Evolutionary conservation across 2,329 filamentous ascomycete species (phyloP).

Genomic region (Penicillium sp.): DNA sequence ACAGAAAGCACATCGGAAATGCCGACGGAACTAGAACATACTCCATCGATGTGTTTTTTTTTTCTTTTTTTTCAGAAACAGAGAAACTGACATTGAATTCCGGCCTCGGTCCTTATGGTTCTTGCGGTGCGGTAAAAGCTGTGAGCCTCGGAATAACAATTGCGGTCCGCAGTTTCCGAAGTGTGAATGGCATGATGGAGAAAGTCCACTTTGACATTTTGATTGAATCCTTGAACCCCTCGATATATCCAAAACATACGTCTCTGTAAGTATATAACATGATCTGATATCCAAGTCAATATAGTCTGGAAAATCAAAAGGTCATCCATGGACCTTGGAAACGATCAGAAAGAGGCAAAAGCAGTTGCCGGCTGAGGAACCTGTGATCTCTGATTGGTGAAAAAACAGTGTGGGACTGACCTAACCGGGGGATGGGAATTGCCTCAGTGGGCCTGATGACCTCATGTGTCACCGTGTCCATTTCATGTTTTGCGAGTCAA

Average conservation of each 20-base stretch:
- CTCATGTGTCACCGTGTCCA: conserved; percentile 3
- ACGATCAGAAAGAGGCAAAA: background rate
- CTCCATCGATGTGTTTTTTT: background rate
- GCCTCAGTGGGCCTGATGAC: conserved; percentile 5
- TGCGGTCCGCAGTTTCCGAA: conserved; percentile 5
- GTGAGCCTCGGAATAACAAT: conserved; percentile 10
- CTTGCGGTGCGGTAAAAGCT: background rate
- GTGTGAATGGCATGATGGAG: background rate
- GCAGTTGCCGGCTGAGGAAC: conserved; percentile 15
- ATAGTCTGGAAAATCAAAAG: background rate
- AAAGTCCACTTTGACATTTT: background rate
- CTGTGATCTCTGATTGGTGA: conserved; percentile 10
- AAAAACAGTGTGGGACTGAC: background rate
- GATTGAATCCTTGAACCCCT: background rate
- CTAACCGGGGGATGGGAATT: conserved; percentile 16
- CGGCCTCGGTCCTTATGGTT: background rate
- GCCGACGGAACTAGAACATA: background rate
- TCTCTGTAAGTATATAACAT: background rate
- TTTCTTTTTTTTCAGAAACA: too few species aligned
- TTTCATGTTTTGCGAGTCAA: conserved; percentile 6
- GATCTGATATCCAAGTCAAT: background rate
- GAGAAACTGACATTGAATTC: background rate
- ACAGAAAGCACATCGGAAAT: background rate
- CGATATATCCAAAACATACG: background rate
- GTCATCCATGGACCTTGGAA: background rate